Base-by-base conservation (phyloP, 2,329 filamentous ascomycete genomes). In the Diplodia corticola region DNA sequence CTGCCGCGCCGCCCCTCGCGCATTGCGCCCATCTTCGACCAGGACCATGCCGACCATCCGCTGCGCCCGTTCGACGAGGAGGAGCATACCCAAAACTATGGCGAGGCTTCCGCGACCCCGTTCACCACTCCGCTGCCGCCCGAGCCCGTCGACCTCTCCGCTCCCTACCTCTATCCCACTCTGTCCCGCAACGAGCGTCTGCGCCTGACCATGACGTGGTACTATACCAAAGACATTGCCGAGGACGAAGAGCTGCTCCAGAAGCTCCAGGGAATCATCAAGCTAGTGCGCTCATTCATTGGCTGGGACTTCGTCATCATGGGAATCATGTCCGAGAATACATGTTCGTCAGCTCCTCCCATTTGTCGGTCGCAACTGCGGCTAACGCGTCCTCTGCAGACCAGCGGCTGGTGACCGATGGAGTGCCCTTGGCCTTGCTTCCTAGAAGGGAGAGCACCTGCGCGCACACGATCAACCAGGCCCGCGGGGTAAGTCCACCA, bases 221-320 rank as follows among this genome's bases (percentile, higher is more conserved):
- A 83, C 65, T 81, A 82, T 37, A 80, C 80, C 1, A 73, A 74
- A 30, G 76, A 76, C 4, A 72, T 81, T 9, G 69, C 78, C 12
- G 70, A 79, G 7, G 79, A 83, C 63, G 68, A 68, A 6, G 80
- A 81, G 40, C 72, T 83, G 40, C 71, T 82, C 17, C 74, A 74
- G 2, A 75, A 77, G 0, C 68, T 83, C 3, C 80, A 81, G 28
- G 78, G 81, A 28, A 82, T 82, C 67, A 74, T 80, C 0, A 71
- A 74, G 17, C 71, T 83, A 2, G 79, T 78, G 0, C 73, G 77
- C 26, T 77, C 82, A 24, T 77, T 77, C 0, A 76, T 78, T 5
- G 80, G 75, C 7, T 83, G 81, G 81, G 81, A 83, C 9, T 80
- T 77, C 64, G 80, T 76, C n/a, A 78, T 66, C 20, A 73, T 81